A percentile compares a stretch with the other conserved stretches of the same genome.
Evolutionary conservation across 345 rosid species (phyloP).

Genomic region (Noccaea caerulescens): DNA sequence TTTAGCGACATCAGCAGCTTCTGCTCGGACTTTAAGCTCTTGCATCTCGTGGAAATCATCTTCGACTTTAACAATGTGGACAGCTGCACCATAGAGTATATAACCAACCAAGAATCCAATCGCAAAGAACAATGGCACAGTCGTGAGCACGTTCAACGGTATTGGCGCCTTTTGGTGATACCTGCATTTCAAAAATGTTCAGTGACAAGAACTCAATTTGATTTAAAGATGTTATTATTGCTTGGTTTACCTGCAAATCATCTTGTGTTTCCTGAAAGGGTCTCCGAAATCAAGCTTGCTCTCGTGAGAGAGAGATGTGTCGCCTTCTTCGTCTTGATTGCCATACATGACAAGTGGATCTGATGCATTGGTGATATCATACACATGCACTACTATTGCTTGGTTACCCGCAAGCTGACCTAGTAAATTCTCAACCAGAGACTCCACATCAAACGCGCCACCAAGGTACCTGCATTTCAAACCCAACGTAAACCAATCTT

Average conservation of each 20-base stretch:
- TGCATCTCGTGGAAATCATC: conserved; percentile 87
- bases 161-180: conserved; percentile 85
- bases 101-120: conserved; percentile 82
- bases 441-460: conserved; percentile 99
- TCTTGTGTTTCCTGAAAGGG: conserved; percentile 88
- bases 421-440: conserved; percentile 96
- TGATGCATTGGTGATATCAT: conserved; percentile 83
- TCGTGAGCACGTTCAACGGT: conserved; percentile 73
- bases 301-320: conserved; percentile 69
- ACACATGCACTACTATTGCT: conserved; percentile 88
- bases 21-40: conserved; percentile 82
- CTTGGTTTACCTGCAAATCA: conserved; percentile 78
- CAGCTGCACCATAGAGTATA: conserved; percentile 74
- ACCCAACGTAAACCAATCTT: conserved; percentile 6
- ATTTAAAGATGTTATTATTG: neutral
- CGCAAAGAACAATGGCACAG: conserved; percentile 68
- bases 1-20: conserved; percentile 98
- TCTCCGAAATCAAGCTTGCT: conserved; percentile 96
- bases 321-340: conserved; percentile 76
- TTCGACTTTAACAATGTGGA: conserved; percentile 88
- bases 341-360: conserved; percentile 93
- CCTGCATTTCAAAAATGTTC: conserved; percentile 48
- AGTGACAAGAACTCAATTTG: conserved; percentile 10
- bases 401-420: conserved; percentile 98
- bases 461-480: conserved; percentile 78